Percentiles rank a stretch among this genome's conserved stretches.
phyloP scores from a whole-genome alignment of 495 filamentous ascomycete genomes.

The Recurvomyces mirabilis region DNA sequence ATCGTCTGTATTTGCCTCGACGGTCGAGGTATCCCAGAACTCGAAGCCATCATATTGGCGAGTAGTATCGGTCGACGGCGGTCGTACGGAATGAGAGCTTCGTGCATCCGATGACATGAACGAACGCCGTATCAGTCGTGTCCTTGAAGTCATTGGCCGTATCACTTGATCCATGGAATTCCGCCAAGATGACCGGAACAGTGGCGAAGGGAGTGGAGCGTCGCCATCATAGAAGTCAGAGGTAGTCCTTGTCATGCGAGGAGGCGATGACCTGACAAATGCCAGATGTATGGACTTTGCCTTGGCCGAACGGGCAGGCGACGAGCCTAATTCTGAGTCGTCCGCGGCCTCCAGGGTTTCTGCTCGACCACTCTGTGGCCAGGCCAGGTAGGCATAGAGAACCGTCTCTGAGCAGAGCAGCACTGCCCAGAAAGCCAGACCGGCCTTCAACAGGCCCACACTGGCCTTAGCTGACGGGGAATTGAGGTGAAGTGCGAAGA shows the following conservation, averaged over 20 bases:
- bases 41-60: conserved; percentile 46
- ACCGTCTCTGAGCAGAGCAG: not conserved
- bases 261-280: conserved; percentile 1
- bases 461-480: not conserved
- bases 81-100: conserved; percentile 1
- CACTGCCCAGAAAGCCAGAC: conserved; percentile 9
- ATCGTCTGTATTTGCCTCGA: conserved; percentile 33
- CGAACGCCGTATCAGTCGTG: conserved; percentile 6
- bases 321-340: not conserved
- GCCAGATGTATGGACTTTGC: too few species aligned
- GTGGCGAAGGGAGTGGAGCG: conserved; percentile 1
- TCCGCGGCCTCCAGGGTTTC: not conserved
- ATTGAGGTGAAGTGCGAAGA: not conserved
- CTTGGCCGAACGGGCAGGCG: not conserved
- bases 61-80: conserved; percentile 5
- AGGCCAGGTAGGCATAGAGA: conserved; percentile 5
- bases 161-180: conserved; percentile 7
- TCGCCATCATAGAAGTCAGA: not conserved
- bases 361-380: not conserved
- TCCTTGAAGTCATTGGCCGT: conserved; percentile 13
- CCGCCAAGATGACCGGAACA: conserved; percentile 5
- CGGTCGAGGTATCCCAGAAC: conserved; percentile 54
- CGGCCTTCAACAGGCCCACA: not conserved
- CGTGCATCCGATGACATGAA: conserved; percentile 4
- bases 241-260: not conserved